Evolutionary conservation across 164 flowering plant species (phyloP), one percentile per base, ranked within the genome.

Genomic region (Paratinospora sagittata): DNA sequence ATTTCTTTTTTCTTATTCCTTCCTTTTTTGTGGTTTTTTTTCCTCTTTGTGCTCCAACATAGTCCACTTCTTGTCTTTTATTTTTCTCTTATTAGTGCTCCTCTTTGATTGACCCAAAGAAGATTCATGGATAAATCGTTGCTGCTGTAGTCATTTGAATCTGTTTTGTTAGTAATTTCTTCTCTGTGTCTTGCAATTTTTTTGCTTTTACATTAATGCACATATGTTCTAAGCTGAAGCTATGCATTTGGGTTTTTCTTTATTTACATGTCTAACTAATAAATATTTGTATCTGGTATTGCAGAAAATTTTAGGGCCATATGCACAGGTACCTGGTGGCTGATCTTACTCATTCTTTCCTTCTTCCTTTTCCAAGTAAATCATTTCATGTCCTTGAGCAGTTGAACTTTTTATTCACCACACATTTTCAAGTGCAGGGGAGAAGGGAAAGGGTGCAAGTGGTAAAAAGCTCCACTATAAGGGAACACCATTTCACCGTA

Each of bases 291-390:
- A 67, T 72, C 34, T 75, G 67, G 71, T 19, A 75, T 71, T 82
- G 88, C 99, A 96, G 99, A 93, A 82, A 93, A 96, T 79, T 96
- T 96, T 77, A 86, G 97, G 84, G 96, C 97, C 72, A 80, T 96
- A 70, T 96, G 99, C 87, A 96, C 98, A 84, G 99, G 99, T 90
- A 85, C 63, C 24, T 9, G 27, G 37, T 58, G 36, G 41, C 34
- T 2, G 60, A 27, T 52, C 43, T 69, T 60, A 12, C 23, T 36
- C 12, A 23, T 69, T 34, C 26, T 27, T 69, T 61, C 36, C 47
- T 60, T 55, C 27, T 41, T 49, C 27, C 26, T 41, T 36, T n/a
- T 71, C 24, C 11, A 27, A 21, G 63, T 61, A 19, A 16, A 19
- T 63, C 9, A 8, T 30, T 27, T 14, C 21, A 16, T 63, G 66